Conservation (phyloP, 108 stramenopile species). For the Skeletonema potamos region DNA sequence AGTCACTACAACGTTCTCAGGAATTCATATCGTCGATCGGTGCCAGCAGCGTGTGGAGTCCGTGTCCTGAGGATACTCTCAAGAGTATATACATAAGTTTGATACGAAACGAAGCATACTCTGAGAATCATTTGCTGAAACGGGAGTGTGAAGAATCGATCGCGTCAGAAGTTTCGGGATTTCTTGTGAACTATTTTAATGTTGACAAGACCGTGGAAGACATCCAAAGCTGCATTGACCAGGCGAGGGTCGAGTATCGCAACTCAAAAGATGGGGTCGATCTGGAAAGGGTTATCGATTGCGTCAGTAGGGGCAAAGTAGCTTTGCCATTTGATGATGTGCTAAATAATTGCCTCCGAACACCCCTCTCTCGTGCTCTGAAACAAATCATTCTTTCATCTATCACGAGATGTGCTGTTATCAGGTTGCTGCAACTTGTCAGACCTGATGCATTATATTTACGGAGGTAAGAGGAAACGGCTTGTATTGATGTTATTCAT, state of each 20-base stretch:
- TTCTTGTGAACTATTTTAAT: background rate
- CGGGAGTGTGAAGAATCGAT: background rate
- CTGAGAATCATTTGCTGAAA: background rate
- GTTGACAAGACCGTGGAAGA: constrained; percentile 3
- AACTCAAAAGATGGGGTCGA: constrained; percentile 2
- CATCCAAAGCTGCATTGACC: background rate
- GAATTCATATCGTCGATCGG: constrained; percentile 11
- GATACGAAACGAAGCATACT: background rate
- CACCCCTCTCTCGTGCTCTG: background rate
- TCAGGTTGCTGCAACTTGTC: background rate
- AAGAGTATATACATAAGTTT: constrained; percentile 33
- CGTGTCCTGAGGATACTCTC: constrained; percentile 8
- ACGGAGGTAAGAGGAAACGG: background rate
- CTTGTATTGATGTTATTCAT: background rate
- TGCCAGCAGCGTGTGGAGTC: constrained; percentile 14
- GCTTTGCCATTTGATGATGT: constrained; percentile 1
- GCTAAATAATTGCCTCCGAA: background rate
- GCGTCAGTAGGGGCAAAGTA: background rate
- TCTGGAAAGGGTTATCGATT: constrained; percentile 7
- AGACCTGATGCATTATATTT: constrained; percentile 1
- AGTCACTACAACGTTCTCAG: background rate
- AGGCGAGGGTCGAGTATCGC: background rate
- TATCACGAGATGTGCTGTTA: background rate
- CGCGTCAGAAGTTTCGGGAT: background rate
- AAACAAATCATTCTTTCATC: background rate